phyloP scores from a whole-genome alignment of 805 yeast genomes.

The Lipomyces yamadae region DNA sequence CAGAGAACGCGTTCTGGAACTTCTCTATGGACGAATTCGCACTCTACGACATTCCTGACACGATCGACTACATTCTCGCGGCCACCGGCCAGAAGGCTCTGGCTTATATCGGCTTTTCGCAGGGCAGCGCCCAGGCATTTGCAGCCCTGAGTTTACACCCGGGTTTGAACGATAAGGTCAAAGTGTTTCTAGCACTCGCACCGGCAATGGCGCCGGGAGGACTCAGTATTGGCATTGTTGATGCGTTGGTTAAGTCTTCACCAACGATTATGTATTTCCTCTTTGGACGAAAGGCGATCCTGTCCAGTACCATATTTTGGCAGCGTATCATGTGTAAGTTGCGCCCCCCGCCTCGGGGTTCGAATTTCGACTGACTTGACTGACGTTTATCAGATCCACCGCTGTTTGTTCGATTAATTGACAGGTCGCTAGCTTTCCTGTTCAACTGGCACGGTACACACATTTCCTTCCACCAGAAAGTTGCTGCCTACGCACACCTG shows the following conservation, averaged over 20 bases:
- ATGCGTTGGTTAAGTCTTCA: slow-evolving; percentile 72
- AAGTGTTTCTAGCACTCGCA: slow-evolving; percentile 76
- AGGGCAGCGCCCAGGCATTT: slow-evolving; percentile 92
- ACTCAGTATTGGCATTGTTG: slow-evolving; percentile 73
- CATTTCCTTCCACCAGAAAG: slow-evolving; percentile 73
- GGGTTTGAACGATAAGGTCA: slow-evolving; percentile 59
- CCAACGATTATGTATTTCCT: slow-evolving; percentile 72
- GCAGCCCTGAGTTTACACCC: slow-evolving; percentile 74
- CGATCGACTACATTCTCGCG: slow-evolving; percentile 71
- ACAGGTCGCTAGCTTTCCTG: slow-evolving; percentile 64
- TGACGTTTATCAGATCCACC: slow-evolving; percentile 57
- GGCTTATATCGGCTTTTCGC: slow-evolving; percentile 86
- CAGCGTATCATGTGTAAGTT: slow-evolving; percentile 59
- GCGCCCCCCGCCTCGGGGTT: too few relatives aligned
- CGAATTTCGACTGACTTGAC: not conserved
- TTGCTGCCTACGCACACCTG: slow-evolving; percentile 80
- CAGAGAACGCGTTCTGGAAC: slow-evolving; percentile 73
- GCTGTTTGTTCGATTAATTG: slow-evolving; percentile 72
- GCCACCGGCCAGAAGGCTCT: slow-evolving; percentile 54
- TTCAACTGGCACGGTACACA: slow-evolving; percentile 82
- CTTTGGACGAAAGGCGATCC: slow-evolving; percentile 74
- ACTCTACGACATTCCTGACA: slow-evolving; percentile 82
- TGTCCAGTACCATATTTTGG: slow-evolving; percentile 83
- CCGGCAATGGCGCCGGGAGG: slow-evolving; percentile 96
- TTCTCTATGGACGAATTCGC: slow-evolving; percentile 93